A percentile compares a stretch with the other conserved stretches of the same genome.
These are phyloP conservation scores for Kazachstania martiniae DNA, from an alignment of 805 yeast species.

Conservation along the genomic window DNA sequence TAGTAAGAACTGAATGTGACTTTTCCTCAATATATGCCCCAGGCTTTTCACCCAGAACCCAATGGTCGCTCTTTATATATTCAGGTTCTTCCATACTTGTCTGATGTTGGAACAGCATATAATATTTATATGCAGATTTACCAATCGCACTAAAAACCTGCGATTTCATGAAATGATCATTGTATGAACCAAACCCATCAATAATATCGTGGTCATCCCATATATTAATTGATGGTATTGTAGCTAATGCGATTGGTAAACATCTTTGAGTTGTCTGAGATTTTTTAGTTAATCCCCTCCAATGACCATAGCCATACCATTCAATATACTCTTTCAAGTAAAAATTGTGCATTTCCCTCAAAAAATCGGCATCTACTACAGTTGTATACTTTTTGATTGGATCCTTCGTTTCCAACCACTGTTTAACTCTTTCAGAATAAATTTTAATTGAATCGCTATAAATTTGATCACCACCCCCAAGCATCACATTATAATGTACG, in stretches of 20 bases:
- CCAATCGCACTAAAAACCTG: slow-evolving; percentile 68
- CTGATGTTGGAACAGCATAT: slow-evolving; percentile 88
- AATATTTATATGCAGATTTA: slow-evolving; percentile 68
- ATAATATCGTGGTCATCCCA: slow-evolving; percentile 95
- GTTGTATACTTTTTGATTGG: slow-evolving; percentile 37
- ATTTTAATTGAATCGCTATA: slow-evolving; percentile 75
- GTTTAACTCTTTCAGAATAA: slow-evolving; percentile 38
- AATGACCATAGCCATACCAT: slow-evolving; percentile 88
- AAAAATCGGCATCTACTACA: slow-evolving; percentile 37
- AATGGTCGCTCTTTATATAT: slow-evolving; percentile 36
- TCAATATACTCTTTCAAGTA: slow-evolving; percentile 64
- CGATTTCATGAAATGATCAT: slow-evolving; percentile 60
- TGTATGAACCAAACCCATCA: slow-evolving; percentile 91
- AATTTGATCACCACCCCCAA: slow-evolving; percentile 96
- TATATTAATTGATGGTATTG: slow-evolving; percentile 77
- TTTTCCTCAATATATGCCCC: slow-evolving; percentile 58
- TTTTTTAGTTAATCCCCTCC: slow-evolving; percentile 47
- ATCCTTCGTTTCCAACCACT: slow-evolving; percentile 53
- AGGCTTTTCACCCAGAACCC: slow-evolving; percentile 47
- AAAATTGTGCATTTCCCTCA: slow-evolving; percentile 46
- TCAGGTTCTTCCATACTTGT: slow-evolving; percentile 38
- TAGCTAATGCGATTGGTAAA: slow-evolving; percentile 66
- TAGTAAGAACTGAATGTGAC: slow-evolving; percentile 59
- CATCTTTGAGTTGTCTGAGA: slow-evolving; percentile 58
- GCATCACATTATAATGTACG: slow-evolving; percentile 77